Evolutionary conservation across 2,329 filamentous ascomycete species (phyloP), one percentile per base, ranked within the genome.

Genomic region (Fusarium cicatricum): DNA sequence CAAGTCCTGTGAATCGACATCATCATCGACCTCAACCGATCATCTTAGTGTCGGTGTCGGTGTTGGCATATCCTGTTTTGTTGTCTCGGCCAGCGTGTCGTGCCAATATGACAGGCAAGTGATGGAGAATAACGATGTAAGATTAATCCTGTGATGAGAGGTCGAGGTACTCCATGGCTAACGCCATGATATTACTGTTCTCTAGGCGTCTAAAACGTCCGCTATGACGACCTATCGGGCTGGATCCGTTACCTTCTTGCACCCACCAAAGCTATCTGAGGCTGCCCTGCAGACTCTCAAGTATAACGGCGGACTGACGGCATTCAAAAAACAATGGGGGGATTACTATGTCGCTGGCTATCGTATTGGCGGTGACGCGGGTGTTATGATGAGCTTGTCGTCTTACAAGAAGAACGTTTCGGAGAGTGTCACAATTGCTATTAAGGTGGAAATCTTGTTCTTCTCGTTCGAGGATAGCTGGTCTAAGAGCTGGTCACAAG

Each of bases 321-420:
- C 8, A 8, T 46, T 46, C 33, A 38, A 46, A 12, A 10, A 26
- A 16, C 12, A 5, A 7, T 46, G 11, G 3, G 43, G 43, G 9
- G 43, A 46, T 11, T 46, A 46, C 14, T 46, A 46, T 23, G 43
- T 46, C 10, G 43, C 21, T 5, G 43, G 43, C 9, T 46, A 46
- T 19, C 33, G 33, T 2, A 29, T 46, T 14, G 44, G 44, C 3
- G 44, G 44, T 14, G 44, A 47, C 19, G n/a, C 44, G 3, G 23
- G 14, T 10, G 34, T 47, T 11, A 3, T 47, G 9, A 17, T 47
- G 7, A 47, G 44, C 44, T 11, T n/a, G 15, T 7, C 5, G 6
- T 26, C 37, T 5, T 6, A 28, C 37, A 23, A 9, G 5, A 26
- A 14, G 37, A 40, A n/a, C 19, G n/a, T 5, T 5, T 12, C 17